Evolutionary conservation across 1,284 basidiomycete genomes (phyloP).

Genomic region (Thecaphora thlaspeos): DNA sequence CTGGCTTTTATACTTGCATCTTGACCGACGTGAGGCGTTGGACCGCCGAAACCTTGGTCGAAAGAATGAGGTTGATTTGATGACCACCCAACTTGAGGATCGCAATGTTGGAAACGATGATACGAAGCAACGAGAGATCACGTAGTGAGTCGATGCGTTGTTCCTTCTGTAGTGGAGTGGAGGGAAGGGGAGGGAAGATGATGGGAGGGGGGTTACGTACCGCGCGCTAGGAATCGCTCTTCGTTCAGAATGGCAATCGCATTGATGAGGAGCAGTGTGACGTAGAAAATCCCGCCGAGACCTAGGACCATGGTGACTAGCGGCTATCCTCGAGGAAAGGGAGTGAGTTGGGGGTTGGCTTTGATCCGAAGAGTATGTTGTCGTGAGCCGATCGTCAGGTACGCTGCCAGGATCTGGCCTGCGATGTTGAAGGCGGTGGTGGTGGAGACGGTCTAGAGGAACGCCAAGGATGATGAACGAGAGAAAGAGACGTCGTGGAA

Average conservation of each 20-base stretch:
- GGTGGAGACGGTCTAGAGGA: too few relatives aligned
- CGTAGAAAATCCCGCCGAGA: conserved; percentile 60
- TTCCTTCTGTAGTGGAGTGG: too few relatives aligned
- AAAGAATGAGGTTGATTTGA: conserved; percentile 17
- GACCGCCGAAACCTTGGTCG: conserved; percentile 29
- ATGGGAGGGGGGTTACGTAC: conserved; percentile 63
- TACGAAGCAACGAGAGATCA: background rate
- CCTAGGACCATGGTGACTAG: conserved; percentile 20
- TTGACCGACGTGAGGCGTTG: conserved; percentile 10
- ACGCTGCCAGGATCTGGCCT: conserved; percentile 1
- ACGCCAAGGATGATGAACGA: too few relatives aligned
- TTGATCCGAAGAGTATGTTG: background rate
- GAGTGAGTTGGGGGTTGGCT: too few relatives aligned
- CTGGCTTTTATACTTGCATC: conserved; percentile 72
- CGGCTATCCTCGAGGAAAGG: background rate
- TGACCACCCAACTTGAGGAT: conserved; percentile 82
- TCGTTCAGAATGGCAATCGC: conserved; percentile 91
- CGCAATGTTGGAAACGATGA: background rate
- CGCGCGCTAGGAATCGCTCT: conserved; percentile 87
- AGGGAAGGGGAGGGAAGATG: too few relatives aligned
- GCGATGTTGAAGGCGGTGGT: too few relatives aligned
- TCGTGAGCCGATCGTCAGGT: background rate
- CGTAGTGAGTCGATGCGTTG: too few relatives aligned
- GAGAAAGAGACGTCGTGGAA: too few relatives aligned
- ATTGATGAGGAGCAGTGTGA: conserved; percentile 76